These are phyloP conservation scores for Dictyophora rubrovolvata DNA, from an alignment of 768 basidiomycete genomes.

Conservation along the genomic window DNA sequence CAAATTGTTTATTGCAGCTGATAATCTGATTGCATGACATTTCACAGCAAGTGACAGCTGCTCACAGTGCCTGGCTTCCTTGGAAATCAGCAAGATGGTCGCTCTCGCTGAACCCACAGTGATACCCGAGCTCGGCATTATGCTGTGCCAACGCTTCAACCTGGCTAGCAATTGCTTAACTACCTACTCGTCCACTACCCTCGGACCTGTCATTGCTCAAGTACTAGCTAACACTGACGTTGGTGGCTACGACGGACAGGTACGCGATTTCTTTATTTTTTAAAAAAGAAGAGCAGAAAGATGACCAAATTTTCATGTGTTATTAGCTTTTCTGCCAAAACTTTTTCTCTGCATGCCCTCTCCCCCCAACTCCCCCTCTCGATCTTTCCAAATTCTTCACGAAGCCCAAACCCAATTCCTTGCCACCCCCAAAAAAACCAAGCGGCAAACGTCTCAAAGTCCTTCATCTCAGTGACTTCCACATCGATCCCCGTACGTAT, in stretches of 20 bases:
- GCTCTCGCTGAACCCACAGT: constrained; percentile 52
- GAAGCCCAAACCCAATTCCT: constrained; percentile 64
- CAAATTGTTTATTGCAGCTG: constrained; percentile 2
- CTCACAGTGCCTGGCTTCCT: constrained; percentile 46
- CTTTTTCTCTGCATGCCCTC: constrained; percentile 46
- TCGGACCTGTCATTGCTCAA: constrained; percentile 59
- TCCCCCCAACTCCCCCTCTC: constrained; percentile 48
- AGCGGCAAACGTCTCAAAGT: constrained; percentile 63
- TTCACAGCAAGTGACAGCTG: constrained; percentile 23
- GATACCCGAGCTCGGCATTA: constrained; percentile 45
- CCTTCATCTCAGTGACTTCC: constrained; percentile 68
- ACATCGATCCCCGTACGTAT: constrained; percentile 57
- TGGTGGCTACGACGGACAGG: constrained; percentile 66
- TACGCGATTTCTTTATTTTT: constrained; percentile 17
- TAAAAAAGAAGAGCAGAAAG: background rate
- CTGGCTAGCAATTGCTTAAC: constrained; percentile 40
- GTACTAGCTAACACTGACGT: constrained; percentile 63
- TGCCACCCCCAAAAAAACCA: constrained; percentile 45
- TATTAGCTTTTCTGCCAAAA: constrained; percentile 47
- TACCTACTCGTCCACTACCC: constrained; percentile 34
- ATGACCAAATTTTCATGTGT: background rate
- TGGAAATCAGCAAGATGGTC: constrained; percentile 58
- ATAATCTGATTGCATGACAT: constrained; percentile 1
- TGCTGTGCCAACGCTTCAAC: constrained; percentile 51
- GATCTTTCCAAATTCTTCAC: constrained; percentile 62